These are phyloP conservation scores for Monilinia aucupariae DNA, from an alignment of 2,329 filamentous ascomycete genomes.

Conservation along the genomic window DNA sequence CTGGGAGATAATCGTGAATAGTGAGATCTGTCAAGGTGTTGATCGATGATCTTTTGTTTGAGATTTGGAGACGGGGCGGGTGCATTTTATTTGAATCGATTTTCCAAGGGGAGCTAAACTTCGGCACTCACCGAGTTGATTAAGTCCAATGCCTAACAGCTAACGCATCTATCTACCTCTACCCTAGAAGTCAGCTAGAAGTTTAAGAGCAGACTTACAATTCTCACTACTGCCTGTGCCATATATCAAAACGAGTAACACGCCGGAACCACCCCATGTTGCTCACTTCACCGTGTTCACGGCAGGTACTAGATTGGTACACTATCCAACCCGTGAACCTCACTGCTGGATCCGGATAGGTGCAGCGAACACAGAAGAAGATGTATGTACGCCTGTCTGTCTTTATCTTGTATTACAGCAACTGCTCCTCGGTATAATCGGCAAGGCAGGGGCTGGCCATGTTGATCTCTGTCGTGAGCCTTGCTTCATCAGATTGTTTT, in stretches of 20 bases:
- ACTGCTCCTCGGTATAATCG: constrained; percentile 4
- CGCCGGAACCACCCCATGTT: constrained; percentile 1
- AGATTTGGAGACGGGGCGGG: constrained; percentile 1
- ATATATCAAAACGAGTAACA: background rate
- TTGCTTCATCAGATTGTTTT: constrained; percentile 7
- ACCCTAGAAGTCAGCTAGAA: background rate
- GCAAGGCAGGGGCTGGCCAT: background rate
- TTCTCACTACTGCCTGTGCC: no score
- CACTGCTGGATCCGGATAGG: constrained; percentile 12
- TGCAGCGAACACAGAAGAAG: constrained; percentile 12
- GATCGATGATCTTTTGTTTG: constrained; percentile 5
- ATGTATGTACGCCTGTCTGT: background rate
- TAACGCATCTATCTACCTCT: background rate
- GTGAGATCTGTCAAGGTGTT: background rate
- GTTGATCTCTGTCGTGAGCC: constrained; percentile 3
- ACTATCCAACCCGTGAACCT: constrained; percentile 7
- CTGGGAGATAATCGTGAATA: background rate
- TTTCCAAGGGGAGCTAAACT: background rate
- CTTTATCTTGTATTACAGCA: constrained; percentile 7
- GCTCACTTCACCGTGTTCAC: constrained; percentile 1
- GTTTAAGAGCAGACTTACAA: background rate
- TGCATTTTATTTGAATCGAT: background rate
- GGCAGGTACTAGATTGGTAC: background rate
- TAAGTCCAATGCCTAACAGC: background rate
- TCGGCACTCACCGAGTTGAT: background rate